Base-by-base conservation (phyloP, 352 stramenopile genomes). In the Globisporangium perplexum region DNA sequence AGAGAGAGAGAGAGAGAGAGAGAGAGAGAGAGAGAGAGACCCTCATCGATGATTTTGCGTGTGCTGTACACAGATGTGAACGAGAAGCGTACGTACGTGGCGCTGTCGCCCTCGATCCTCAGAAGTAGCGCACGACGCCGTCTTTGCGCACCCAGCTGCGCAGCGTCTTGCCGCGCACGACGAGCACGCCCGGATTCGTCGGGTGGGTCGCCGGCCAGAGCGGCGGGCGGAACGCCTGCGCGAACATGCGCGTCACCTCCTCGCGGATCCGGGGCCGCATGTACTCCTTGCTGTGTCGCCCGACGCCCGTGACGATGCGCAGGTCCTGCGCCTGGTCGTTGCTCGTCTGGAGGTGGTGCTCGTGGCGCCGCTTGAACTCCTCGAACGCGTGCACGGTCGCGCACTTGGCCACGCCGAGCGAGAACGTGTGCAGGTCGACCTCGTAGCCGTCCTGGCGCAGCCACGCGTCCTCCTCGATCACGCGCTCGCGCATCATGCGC, bases 391-490 rank as follows among this genome's bases (percentile, higher is more conserved):
- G 71, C 36, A 88, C 73, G n/a, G 88, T 72, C 1, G 80, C 80
- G 38, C 73, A 85, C 60, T 88, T 90, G 14, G 75, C 80, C 12
- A 85, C 63, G 18, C 77, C 77, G 18, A 64, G 62, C 22, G 75
- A 88, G 45, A 88, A 86, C 6, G 68, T 75, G 66, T 90, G 80
- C 60, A 90, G 57, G 33, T 90, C 77, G 48, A 90, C 77, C 47
- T 83, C 68, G 62, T 71, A 90, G 4, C 75, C 73, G 26, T 83
- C 68, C 31, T 83, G 72, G 2, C 69, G 65, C 35, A 79, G 55
- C 74, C 74, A 88, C 24, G 66, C 53, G 31, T 76, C 66, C 12
- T 63, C 24, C 1, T 43, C 38, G 43, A 87, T 63, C 14, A 81
- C 47, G 11, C 61, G 53, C 57, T 78, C 62, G n/a, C 71, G 46